phyloP scores from a whole-genome alignment of 73 alveolate genomes.

The Paramecium primaurelia region DNA sequence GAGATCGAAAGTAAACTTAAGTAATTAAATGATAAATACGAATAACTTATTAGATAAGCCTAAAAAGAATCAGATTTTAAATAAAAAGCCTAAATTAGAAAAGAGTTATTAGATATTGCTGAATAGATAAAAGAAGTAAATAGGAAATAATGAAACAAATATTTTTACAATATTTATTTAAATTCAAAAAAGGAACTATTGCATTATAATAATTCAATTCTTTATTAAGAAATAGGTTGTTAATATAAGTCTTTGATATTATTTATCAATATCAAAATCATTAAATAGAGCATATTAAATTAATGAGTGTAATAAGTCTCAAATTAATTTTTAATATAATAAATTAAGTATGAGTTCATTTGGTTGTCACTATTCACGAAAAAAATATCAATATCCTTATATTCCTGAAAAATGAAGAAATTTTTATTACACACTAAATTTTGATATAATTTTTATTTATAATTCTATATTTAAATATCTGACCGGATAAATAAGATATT shows the following conservation, averaged over 20 bases:
- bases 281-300: too few species aligned
- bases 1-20: background rate
- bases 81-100: background rate
- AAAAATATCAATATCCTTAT: too few species aligned
- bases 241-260: too few species aligned
- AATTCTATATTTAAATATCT: background rate
- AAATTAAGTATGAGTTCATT: too few species aligned
- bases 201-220: background rate
- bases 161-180: background rate
- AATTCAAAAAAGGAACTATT: background rate
- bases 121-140: background rate
- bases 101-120: constrained; percentile 13
- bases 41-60: background rate
- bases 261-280: too few species aligned
- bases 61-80: background rate
- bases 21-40: constrained; percentile 3
- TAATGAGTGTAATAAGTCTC: too few species aligned
- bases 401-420: too few species aligned
- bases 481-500: background rate
- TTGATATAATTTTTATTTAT: too few species aligned
- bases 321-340: too few species aligned
- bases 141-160: background rate
- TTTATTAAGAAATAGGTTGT: too few species aligned
- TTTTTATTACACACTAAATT: too few species aligned
- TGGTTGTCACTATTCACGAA: too few species aligned